phyloP scores from a whole-genome alignment of 2,329 filamentous ascomycete species.

The Reticulascus tulasneorum region DNA sequence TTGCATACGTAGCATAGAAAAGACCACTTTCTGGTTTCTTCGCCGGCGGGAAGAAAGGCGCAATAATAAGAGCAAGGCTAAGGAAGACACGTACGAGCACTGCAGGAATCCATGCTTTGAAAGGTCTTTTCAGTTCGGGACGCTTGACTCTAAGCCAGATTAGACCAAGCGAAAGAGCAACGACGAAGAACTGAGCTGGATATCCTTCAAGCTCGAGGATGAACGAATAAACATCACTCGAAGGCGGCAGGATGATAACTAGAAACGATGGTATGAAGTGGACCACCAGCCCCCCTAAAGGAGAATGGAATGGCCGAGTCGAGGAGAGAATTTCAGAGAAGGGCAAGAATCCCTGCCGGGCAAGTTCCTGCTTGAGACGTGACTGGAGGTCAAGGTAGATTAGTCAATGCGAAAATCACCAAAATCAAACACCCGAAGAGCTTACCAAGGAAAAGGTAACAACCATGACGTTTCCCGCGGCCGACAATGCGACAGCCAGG shows the following conservation, averaged over 20 bases:
- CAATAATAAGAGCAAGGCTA: conserved; percentile 50
- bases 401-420: no score
- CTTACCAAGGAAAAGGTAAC: conserved; percentile 64
- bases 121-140: conserved; percentile 59
- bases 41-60: conserved; percentile 59
- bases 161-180: conserved; percentile 55
- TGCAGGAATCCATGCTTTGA: conserved; percentile 60
- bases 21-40: conserved; percentile 39
- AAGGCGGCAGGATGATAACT: conserved; percentile 62
- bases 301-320: conserved; percentile 62
- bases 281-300: conserved; percentile 63
- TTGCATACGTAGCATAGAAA: conserved; percentile 51
- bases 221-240: conserved; percentile 65
- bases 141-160: conserved; percentile 56
- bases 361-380: conserved; percentile 56
- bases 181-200: conserved; percentile 55
- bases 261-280: conserved; percentile 66
- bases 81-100: conserved; percentile 52
- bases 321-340: conserved; percentile 58
- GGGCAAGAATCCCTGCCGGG: conserved; percentile 66
- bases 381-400: no score
- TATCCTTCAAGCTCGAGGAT: conserved; percentile 71
- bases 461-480: conserved; percentile 69
- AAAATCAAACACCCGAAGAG: neutral
- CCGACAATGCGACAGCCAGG: conserved; percentile 62